Percentiles rank a stretch among this genome's conserved stretches.
Evolutionary conservation across 257 asterid species (phyloP).

Genomic region (Petrea volubilis): DNA sequence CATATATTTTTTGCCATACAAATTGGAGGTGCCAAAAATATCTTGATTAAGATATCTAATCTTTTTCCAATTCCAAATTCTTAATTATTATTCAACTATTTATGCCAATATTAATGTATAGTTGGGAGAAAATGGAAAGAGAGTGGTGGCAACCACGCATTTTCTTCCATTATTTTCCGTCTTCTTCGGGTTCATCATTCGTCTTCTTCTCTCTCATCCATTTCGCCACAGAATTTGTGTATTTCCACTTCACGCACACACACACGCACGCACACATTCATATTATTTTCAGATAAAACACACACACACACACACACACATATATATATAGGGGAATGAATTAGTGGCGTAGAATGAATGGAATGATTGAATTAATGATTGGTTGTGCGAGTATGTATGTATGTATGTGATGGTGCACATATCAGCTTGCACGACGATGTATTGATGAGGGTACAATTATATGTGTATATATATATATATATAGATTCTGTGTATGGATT

Average conservation of each 20-base stretch:
- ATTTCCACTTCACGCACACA: neutral
- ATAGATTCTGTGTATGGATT: neutral
- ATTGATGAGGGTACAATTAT: neutral
- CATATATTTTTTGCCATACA: neutral
- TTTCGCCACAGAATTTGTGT: neutral
- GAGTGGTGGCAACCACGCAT: slow-evolving; percentile 20
- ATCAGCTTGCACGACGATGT: too few species aligned
- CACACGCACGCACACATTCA: neutral
- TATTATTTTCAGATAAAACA: too few species aligned
- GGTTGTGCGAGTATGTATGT: neutral
- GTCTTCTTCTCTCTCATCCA: neutral
- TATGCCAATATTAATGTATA: neutral
- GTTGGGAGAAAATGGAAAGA: slow-evolving; percentile 9
- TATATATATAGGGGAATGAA: too few species aligned
- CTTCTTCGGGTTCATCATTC: slow-evolving; percentile 18
- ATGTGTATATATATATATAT: neutral
- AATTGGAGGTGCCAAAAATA: neutral
- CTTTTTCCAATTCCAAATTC: neutral
- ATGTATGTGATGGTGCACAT: too few species aligned
- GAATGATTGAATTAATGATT: slow-evolving; percentile 12
- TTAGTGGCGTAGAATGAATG: too few species aligned
- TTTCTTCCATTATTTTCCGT: slow-evolving; percentile 14
- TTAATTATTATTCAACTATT: neutral
- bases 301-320: neutral
- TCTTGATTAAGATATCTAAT: neutral